Base-by-base conservation (phyloP, 2,329 filamentous ascomycete genomes). In the Aspergillus sp. region DNA sequence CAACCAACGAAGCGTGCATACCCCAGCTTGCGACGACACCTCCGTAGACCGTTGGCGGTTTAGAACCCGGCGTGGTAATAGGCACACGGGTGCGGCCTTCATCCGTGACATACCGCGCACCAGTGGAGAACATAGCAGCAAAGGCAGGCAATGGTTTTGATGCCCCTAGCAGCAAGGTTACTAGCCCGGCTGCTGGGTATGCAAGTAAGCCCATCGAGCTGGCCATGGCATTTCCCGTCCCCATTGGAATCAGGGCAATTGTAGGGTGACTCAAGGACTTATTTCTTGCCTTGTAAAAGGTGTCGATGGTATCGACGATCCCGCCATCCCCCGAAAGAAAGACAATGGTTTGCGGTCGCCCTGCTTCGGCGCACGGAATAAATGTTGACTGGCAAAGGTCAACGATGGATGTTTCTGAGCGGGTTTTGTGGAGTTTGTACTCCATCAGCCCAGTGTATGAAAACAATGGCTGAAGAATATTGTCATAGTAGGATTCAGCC, bases 11-110 rank as follows among this genome's bases (percentile, higher is more conserved):
- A 26, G 92, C 89, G 65, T 97, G 93, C 64, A 97, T 84, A 17
- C 89, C 93, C 81, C 95, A 95, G 69, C 88, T 94, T 42, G 86
- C 87, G 2, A 97, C 92, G 19, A 96, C 90, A 20, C 87, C 88
- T 22, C 90, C 92, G 62, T 88, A 82, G 2, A 81, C 62, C 3
- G 60, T 66, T 47, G 58, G 65, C 19, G 70, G 63, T 30, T 70
- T 61, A n/a, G 69, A 51, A 45, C 61, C 24, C 72, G 59, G 36
- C 30, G 33, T 30, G 41, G 35, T 26, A 13, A 73, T 59, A 30
- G 57, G 54, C 24, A 60, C 58, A 35, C 64, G 62, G 80, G 75
- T 11, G 77, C 75, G 53, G 55, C 73, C 73, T 55, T 79, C 76
- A 32, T 76, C 70, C 10, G 71, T 72, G 32, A 76, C 57, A 16